Evolutionary conservation across 441 rosid genomes (phyloP).

Genomic region (Erodium chrysanthum): DNA sequence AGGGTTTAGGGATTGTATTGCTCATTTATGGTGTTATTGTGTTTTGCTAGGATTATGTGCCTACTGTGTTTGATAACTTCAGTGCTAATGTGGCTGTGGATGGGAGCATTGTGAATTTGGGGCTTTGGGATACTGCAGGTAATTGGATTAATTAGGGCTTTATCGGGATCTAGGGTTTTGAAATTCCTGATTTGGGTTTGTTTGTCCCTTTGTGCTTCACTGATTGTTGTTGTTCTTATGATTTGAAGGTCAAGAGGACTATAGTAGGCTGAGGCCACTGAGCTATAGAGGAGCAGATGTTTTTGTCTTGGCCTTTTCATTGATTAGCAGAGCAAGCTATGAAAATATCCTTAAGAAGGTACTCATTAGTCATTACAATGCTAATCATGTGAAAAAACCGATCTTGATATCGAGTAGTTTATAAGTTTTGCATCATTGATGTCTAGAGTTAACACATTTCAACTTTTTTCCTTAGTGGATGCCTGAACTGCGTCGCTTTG

Average conservation of each 20-base stretch:
- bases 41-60: constrained; percentile 51
- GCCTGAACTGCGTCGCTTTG: constrained; percentile 91
- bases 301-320: constrained; percentile 81
- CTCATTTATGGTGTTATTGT: background rate
- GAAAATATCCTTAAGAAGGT: constrained; percentile 97
- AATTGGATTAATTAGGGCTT: constrained; percentile 11
- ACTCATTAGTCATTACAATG: constrained; percentile 11
- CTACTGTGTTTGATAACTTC: constrained; percentile 64
- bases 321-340: constrained; percentile 85
- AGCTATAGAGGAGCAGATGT: constrained; percentile 95
- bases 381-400: background rate
- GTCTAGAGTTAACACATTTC: constrained; percentile 8
- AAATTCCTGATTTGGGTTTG: background rate
- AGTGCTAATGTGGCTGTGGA: constrained; percentile 70
- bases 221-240: background rate
- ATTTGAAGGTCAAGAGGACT: constrained; percentile 84
- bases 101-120: constrained; percentile 38
- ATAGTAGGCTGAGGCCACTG: constrained; percentile 89
- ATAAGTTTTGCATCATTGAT: background rate
- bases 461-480: constrained; percentile 57
- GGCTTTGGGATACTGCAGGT: constrained; percentile 65
- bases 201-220: constrained; percentile 3
- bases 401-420: background rate
- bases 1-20: background rate
- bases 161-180: background rate